These are phyloP conservation scores for Raffaelea albimanens DNA, from an alignment of 2,329 filamentous ascomycete species.

Conservation along the genomic window DNA sequence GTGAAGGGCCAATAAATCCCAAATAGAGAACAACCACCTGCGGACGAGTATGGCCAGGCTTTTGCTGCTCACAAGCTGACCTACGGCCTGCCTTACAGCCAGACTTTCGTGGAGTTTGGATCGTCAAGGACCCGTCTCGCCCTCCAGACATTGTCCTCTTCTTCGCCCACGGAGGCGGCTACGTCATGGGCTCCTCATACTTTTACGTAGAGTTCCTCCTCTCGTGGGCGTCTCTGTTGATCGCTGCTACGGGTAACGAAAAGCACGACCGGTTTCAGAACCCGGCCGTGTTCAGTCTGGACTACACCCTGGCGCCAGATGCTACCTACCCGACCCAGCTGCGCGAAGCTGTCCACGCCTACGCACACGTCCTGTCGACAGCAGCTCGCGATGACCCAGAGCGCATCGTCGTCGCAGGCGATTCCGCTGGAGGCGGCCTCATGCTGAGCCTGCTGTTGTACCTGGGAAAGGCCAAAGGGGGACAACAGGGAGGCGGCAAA, in stretches of 20 bases:
- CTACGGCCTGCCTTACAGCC: not conserved
- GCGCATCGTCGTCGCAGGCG: slow-evolving; percentile 62
- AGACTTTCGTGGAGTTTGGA: slow-evolving; percentile 58
- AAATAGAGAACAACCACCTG: too few species aligned
- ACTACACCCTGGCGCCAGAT: slow-evolving; percentile 74
- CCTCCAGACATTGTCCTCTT: slow-evolving; percentile 71
- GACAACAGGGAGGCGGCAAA: not conserved
- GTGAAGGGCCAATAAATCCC: too few species aligned
- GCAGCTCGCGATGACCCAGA: slow-evolving; percentile 39
- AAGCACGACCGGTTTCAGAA: slow-evolving; percentile 50
- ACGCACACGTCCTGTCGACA: slow-evolving; percentile 56
- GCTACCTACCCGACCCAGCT: slow-evolving; percentile 64
- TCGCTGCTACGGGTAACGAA: slow-evolving; percentile 18
- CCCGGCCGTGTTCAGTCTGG: slow-evolving; percentile 68
- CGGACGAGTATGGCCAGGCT: too few species aligned
- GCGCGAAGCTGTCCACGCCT: slow-evolving; percentile 59
- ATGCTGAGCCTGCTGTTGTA: slow-evolving; percentile 64
- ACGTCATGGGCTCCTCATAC: slow-evolving; percentile 70
- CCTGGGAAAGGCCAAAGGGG: slow-evolving; percentile 35
- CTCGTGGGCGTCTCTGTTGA: slow-evolving; percentile 57
- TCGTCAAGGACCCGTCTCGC: slow-evolving; percentile 48
- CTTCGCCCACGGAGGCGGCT: slow-evolving; percentile 76
- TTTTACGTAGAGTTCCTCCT: slow-evolving; percentile 82
- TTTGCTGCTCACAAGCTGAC: not conserved
- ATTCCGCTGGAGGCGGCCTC: slow-evolving; percentile 70